These are phyloP conservation scores for Pseudotsuga menziesii DNA, from an alignment of 75 land plant species.

Conservation along the genomic window DNA sequence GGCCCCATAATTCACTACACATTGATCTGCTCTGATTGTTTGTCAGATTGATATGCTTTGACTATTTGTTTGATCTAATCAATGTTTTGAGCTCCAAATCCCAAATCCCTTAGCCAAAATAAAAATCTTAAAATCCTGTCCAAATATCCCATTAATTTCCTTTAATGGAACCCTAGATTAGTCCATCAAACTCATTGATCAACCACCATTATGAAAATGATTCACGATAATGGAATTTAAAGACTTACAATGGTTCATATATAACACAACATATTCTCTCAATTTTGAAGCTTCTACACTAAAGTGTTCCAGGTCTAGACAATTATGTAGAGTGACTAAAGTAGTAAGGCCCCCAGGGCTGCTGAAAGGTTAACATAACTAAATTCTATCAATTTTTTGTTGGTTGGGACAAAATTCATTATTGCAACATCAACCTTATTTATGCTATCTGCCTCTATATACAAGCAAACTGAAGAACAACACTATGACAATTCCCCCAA, in stretches of 20 bases:
- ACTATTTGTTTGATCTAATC: slow-evolving; percentile 8
- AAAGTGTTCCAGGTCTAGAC: slow-evolving; percentile 24
- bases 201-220: slow-evolving; percentile 5
- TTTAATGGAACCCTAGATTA: slow-evolving; percentile 25
- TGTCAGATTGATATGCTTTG: neutral
- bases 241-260: slow-evolving; percentile 19
- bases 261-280: slow-evolving; percentile 16
- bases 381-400: slow-evolving; percentile 19
- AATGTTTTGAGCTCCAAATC: slow-evolving; percentile 35
- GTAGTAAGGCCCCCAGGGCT: slow-evolving; percentile 16
- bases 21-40: slow-evolving; percentile 20
- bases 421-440: slow-evolving; percentile 15
- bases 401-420: slow-evolving; percentile 16
- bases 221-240: slow-evolving; percentile 20
- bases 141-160: neutral
- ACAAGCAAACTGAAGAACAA: slow-evolving; percentile 13
- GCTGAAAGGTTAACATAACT: slow-evolving; percentile 2
- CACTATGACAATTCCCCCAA: slow-evolving; percentile 15
- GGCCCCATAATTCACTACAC: slow-evolving; percentile 28
- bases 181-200: slow-evolving; percentile 3
- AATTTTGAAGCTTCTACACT: slow-evolving; percentile 16
- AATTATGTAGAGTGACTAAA: slow-evolving; percentile 12
- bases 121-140: slow-evolving; percentile 19
- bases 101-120: slow-evolving; percentile 28
- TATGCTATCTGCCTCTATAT: slow-evolving; percentile 14